These are phyloP conservation scores for Diplodia scrobiculata DNA, from an alignment of 2,329 filamentous ascomycete genomes.

Conservation along the genomic window DNA sequence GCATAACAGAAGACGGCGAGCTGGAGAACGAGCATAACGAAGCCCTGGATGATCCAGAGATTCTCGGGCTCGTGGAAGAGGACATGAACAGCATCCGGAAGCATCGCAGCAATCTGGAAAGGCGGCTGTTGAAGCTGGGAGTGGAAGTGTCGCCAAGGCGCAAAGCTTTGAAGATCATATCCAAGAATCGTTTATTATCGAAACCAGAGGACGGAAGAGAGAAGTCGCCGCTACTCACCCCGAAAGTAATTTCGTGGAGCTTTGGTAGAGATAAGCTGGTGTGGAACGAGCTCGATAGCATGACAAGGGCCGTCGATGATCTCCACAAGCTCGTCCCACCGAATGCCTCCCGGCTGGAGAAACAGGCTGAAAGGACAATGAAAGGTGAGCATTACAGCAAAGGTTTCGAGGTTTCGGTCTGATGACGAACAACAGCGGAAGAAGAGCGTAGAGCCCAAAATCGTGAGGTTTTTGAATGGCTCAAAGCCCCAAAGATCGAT, in stretches of 20 bases:
- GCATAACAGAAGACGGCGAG: not conserved
- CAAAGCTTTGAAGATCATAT: not conserved
- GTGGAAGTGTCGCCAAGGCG: not conserved
- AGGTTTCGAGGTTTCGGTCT: no score
- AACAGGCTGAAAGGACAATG: not conserved
- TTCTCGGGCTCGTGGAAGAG: not conserved
- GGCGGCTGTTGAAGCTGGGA: not conserved
- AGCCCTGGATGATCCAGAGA: not conserved
- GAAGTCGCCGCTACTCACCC: not conserved
- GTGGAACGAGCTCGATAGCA: not conserved
- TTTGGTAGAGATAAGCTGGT: not conserved
- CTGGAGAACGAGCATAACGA: not conserved
- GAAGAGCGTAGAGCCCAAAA: not conserved
- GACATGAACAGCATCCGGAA: not conserved
- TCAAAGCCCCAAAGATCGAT: not conserved
- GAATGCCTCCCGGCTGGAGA: not conserved
- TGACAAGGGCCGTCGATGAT: not conserved
- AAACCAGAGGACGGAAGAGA: not conserved
- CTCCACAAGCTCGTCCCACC: not conserved
- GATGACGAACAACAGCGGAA: not conserved
- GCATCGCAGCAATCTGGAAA: not conserved
- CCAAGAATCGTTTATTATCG: not conserved
- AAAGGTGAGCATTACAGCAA: not conserved
- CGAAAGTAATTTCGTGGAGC: not conserved
- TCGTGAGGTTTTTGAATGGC: not conserved